Conservation (phyloP, 768 basidiomycete species). For the Hypsizygus marmoreus region DNA sequence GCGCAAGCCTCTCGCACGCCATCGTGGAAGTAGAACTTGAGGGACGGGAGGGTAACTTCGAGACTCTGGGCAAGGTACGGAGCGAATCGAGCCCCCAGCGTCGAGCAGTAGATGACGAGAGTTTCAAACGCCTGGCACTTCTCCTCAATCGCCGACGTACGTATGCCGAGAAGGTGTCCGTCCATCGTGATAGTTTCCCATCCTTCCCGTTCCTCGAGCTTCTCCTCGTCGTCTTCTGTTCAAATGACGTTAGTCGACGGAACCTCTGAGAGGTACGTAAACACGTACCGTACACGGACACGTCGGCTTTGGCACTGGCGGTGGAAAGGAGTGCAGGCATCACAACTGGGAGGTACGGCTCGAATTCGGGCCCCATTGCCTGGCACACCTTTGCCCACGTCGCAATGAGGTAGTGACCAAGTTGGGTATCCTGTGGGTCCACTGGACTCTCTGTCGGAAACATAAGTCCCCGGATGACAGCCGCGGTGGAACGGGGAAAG, state of each 20-base stretch:
- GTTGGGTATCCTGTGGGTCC: constrained; percentile 72
- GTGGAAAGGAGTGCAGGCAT: constrained; percentile 78
- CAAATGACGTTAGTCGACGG: constrained; percentile 1
- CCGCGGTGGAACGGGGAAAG: neutral
- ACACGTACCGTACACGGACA: constrained; percentile 66
- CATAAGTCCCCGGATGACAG: neutral
- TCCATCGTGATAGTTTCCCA: constrained; percentile 82
- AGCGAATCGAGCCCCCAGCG: constrained; percentile 64
- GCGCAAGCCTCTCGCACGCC: constrained; percentile 80
- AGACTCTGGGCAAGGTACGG: constrained; percentile 74
- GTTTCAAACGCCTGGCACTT: constrained; percentile 89
- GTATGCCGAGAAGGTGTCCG: constrained; percentile 74
- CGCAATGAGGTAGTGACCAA: constrained; percentile 75
- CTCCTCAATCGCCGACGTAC: constrained; percentile 81
- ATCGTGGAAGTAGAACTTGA: constrained; percentile 83
- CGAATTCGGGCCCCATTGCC: constrained; percentile 81
- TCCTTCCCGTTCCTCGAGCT: constrained; percentile 62
- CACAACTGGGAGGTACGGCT: constrained; percentile 82
- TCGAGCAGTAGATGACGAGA: constrained; percentile 77
- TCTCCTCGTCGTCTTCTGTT: constrained; percentile 57
- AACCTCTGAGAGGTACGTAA: neutral
- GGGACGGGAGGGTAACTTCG: constrained; percentile 68
- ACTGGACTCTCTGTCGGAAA: constrained; percentile 55
- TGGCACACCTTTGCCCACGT: constrained; percentile 92
- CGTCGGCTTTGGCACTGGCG: constrained; percentile 80